Evolutionary conservation across 129 eudicot genomes (phyloP).

Genomic region (Daucus carota): DNA sequence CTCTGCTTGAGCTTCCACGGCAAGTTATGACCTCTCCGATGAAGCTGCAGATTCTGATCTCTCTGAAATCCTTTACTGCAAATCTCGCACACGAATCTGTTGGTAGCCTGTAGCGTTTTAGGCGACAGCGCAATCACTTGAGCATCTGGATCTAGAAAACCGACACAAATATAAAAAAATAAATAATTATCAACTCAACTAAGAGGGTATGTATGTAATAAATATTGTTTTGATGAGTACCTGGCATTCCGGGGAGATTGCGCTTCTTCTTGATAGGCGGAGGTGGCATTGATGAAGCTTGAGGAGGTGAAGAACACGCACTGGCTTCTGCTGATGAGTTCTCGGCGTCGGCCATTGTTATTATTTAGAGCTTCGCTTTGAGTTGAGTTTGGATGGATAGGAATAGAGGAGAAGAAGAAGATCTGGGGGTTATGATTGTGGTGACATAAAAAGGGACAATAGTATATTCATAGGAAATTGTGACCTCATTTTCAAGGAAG

Average conservation of each 20-base stretch:
- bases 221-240: neutral
- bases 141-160: conserved; percentile 64
- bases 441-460: neutral
- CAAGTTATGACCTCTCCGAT: conserved; percentile 82
- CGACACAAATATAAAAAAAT: no score
- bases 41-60: conserved; percentile 88
- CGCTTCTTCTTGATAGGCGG: neutral
- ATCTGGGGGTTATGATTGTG: neutral
- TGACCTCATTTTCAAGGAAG: neutral
- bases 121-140: conserved; percentile 86
- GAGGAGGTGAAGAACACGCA: neutral
- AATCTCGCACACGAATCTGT: conserved; percentile 82
- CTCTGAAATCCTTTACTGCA: conserved; percentile 85
- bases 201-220: no score
- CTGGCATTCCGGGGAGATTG: conserved; percentile 3
- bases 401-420: neutral
- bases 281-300: neutral
- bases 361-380: neutral
- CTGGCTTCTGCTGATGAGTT: neutral
- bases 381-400: no score
- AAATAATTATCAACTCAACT: neutral
- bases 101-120: conserved; percentile 56
- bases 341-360: neutral
- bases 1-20: conserved; percentile 84
- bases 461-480: conserved; percentile 4